These are phyloP conservation scores for Ziziphus jujuba DNA, from an alignment of 306 rosid species.

Conservation along the genomic window DNA sequence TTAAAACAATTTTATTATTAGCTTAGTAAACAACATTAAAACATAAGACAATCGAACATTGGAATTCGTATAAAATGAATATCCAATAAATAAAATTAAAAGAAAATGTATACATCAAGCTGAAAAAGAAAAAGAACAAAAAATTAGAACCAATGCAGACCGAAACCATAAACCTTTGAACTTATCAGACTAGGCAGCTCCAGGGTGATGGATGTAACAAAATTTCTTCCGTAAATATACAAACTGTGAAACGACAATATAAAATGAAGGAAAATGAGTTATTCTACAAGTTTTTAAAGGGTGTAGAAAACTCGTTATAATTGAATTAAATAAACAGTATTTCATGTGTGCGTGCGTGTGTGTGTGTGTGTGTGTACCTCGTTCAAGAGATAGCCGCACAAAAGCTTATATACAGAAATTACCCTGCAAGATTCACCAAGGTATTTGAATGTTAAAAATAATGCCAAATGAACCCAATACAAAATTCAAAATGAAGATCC, in stretches of 20 bases:
- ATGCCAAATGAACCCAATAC: not conserved
- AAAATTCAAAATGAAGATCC: constrained; percentile 9
- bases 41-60: too few relatives aligned
- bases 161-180: constrained; percentile 9
- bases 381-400: constrained; percentile 38
- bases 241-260: constrained; percentile 15
- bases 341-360: too few relatives aligned
- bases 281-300: constrained; percentile 21
- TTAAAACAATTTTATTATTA: too few relatives aligned
- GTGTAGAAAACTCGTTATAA: constrained; percentile 5
- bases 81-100: not conserved
- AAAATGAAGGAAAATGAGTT: constrained; percentile 15
- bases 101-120: constrained; percentile 9
- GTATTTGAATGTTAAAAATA: constrained; percentile 2
- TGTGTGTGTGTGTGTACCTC: constrained; percentile 36
- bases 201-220: constrained; percentile 23
- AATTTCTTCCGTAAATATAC: constrained; percentile 37
- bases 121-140: not conserved
- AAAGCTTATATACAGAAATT: constrained; percentile 62
- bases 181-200: constrained; percentile 31
- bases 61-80: not conserved
- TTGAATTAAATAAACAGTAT: not conserved
- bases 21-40: too few relatives aligned
- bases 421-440: constrained; percentile 51
- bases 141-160: not conserved